Conservation (phyloP, 2,329 filamentous ascomycete species). For the Penicillium sp. region DNA sequence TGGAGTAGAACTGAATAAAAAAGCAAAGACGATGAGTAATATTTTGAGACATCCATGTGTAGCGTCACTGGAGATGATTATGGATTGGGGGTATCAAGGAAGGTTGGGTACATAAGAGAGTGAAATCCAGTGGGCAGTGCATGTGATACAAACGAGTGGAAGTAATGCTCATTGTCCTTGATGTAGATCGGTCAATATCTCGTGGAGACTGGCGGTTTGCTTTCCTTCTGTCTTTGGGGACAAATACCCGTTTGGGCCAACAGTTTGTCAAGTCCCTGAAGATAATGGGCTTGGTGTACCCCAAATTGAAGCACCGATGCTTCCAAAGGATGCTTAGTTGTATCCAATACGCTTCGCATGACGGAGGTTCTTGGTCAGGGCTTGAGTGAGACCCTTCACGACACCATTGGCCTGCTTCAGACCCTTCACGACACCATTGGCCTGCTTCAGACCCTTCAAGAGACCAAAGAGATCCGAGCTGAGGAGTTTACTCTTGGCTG, state of each 20-base stretch:
- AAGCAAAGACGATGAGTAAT: neutral
- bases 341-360: constrained; percentile 10
- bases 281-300: neutral
- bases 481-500: neutral
- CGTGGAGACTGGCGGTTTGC: neutral
- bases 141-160: neutral
- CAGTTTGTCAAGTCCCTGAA: neutral
- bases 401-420: constrained; percentile 10
- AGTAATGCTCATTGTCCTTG: neutral
- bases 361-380: constrained; percentile 14
- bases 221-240: neutral
- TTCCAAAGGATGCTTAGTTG: neutral
- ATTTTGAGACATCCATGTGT: neutral
- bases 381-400: neutral
- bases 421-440: constrained; percentile 4
- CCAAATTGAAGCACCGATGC: neutral
- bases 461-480: constrained; percentile 15
- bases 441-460: constrained; percentile 11
- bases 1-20: neutral
- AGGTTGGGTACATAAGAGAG: constrained; percentile 3
- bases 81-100: constrained; percentile 17
- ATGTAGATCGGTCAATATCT: neutral
- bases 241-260: neutral
- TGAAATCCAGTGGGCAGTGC: neutral
- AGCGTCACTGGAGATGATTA: constrained; percentile 1